These are phyloP conservation scores for Neofusicoccum umdonicola DNA, from an alignment of 2,329 filamentous ascomycete genomes.

Conservation along the genomic window DNA sequence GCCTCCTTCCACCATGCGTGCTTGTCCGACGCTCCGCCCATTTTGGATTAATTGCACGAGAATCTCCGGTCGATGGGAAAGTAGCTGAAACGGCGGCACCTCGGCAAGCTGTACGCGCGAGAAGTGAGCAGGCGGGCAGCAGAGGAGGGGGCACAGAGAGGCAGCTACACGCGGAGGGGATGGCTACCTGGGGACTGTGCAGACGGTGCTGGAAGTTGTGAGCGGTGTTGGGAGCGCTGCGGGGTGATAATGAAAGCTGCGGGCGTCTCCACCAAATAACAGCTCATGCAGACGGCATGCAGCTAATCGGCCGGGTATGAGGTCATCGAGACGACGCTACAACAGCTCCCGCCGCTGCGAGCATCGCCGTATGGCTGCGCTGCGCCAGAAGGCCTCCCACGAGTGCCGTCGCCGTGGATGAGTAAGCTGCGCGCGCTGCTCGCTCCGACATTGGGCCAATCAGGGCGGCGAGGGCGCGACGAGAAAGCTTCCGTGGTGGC, in stretches of 20 bases:
- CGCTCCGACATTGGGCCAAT: background rate
- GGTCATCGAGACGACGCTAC: background rate
- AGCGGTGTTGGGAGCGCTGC: too few relatives aligned
- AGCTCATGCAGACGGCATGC: background rate
- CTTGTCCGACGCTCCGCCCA: background rate
- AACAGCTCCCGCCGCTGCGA: background rate
- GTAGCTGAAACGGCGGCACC: background rate
- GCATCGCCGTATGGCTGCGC: background rate
- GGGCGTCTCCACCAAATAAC: background rate
- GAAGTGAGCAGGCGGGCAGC: background rate
- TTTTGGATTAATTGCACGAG: background rate
- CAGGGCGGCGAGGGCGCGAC: background rate
- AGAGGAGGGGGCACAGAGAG: background rate
- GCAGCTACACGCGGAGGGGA: background rate
- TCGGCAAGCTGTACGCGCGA: background rate
- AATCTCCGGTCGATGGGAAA: background rate
- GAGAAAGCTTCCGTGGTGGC: background rate
- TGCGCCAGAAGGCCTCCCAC: background rate
- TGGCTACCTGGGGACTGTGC: background rate
- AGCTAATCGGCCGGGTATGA: conserved; percentile 10
- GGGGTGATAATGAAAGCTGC: too few relatives aligned
- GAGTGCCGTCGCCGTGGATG: background rate
- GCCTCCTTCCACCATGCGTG: conserved; percentile 47
- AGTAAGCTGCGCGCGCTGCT: background rate
- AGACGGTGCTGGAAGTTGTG: background rate